These are phyloP conservation scores for Akanthomyces dipterigenus DNA, from an alignment of 2,329 filamentous ascomycete species.

Conservation along the genomic window DNA sequence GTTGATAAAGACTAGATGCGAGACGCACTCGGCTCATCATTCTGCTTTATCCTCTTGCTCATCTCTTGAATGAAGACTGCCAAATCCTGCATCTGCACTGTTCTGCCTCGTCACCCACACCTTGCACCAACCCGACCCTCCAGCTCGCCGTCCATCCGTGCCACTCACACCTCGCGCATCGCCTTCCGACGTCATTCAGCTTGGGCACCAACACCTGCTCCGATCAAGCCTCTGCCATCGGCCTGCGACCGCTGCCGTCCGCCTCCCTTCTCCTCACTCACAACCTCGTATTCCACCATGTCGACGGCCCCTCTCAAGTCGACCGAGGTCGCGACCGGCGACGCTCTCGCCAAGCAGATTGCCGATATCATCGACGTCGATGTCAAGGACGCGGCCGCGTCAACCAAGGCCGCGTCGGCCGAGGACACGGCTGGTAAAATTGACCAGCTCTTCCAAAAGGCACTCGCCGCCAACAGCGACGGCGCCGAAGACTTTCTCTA, in stretches of 20 bases:
- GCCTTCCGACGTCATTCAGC: constrained; percentile 7
- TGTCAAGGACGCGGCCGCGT: constrained; percentile 15
- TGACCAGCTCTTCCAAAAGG: constrained; percentile 19
- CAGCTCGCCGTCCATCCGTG: neutral
- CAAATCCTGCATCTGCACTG: neutral
- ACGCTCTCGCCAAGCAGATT: constrained; percentile 14
- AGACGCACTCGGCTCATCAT: neutral
- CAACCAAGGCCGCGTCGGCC: constrained; percentile 11
- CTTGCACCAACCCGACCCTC: neutral
- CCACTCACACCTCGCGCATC: neutral
- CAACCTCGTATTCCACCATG: neutral
- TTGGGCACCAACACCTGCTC: neutral
- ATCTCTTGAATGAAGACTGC: neutral
- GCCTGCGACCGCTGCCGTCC: neutral
- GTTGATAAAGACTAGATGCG: neutral
- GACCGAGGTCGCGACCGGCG: constrained; percentile 4
- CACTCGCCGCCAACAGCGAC: constrained; percentile 14
- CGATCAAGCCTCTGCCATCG: neutral
- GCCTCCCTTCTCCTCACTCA: neutral
- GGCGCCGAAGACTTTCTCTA: constrained; percentile 21
- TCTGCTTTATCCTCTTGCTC: neutral
- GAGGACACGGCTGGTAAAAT: constrained; percentile 19
- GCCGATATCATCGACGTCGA: constrained; percentile 19
- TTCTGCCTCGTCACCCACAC: neutral
- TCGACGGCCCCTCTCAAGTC: constrained; percentile 7